phyloP scores from a whole-genome alignment of 441 rosid species.

The Populus hybrid region DNA sequence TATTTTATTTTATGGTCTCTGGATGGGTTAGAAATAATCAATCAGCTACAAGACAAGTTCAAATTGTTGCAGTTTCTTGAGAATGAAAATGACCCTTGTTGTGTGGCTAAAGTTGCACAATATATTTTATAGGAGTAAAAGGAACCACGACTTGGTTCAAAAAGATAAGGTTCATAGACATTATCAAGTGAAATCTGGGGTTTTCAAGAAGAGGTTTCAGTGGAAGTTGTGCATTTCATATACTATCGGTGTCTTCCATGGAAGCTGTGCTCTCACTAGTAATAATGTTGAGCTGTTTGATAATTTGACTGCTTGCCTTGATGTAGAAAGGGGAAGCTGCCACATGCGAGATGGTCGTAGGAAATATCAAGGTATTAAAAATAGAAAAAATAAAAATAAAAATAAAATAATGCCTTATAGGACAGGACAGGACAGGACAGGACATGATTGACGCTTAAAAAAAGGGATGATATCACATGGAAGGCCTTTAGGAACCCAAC shows the following conservation, averaged over 20 bases:
- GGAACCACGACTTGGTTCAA: constrained; percentile 20
- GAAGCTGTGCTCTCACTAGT: background rate
- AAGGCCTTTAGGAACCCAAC: constrained; percentile 14
- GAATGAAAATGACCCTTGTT: constrained; percentile 25
- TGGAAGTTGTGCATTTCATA: constrained; percentile 4
- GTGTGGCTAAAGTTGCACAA: constrained; percentile 32
- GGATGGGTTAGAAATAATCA: constrained; percentile 2
- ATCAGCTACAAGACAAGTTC: constrained; percentile 25
- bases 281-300: background rate
- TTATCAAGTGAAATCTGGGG: constrained; percentile 17
- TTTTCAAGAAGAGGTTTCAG: background rate
- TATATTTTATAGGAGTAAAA: constrained; percentile 23
- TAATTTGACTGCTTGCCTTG: background rate
- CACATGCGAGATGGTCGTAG: constrained; percentile 9
- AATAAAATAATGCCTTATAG: constrained; percentile 11
- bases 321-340: constrained; percentile 9
- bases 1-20: background rate
- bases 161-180: constrained; percentile 39
- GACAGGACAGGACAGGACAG: constrained; percentile 22
- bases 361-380: background rate
- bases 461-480: background rate
- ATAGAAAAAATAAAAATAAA: background rate
- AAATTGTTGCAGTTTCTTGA: constrained; percentile 23
- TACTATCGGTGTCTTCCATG: constrained; percentile 1
- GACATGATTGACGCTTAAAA: background rate